Base-by-base conservation (phyloP, 2,329 filamentous ascomycete species). In the Lecanicillium sp. region DNA sequence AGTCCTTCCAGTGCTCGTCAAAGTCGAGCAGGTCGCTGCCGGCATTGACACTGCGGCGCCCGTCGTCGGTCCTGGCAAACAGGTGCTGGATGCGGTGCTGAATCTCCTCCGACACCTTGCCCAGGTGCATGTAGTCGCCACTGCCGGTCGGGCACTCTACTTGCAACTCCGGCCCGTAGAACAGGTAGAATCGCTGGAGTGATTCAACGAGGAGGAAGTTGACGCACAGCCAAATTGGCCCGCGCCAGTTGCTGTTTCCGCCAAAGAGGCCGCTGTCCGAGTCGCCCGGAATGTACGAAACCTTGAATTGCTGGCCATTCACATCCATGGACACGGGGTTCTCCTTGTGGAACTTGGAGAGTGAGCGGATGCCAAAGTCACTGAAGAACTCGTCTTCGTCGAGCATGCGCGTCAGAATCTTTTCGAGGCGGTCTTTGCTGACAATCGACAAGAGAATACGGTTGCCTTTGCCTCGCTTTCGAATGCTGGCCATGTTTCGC, bases 161-260 rank as follows among this genome's bases (percentile, higher is more conserved):
- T 61, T 94, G 77, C 55, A 96, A 79, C 13, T 79, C 76, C 43
- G 85, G 84, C 44, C 90, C 90, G 56, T 97, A 96, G 69, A 95
- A 97, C 64, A 97, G 83, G 67, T 87, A 94, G 69, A 94, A 97
- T 22, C 90, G 77, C 53, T 95, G 85, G n/a, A 96, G 74, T 6
- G 89, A 90, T 60, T 97, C 90, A 29, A 97, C 84, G 12, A 97
- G 74, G 38, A 97, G 66, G 65, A 95, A 96, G 64, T 97, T 97
- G 65, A 95, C 88, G 46, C 87, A 92, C 35, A 96, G 73, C 90
- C 90, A 97, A 50, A 95, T 90, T 0, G 92, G 90, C 1, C 84
- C 90, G 65, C 90, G 79, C 90, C 90, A 97, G 63, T 97, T 97
- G 61, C 88, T 95, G 73, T 97, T 97, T 49, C 90, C 90, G 38